Evolutionary conservation across 2,329 filamentous ascomycete genomes (phyloP).

Genomic region (Cercospora zeina): DNA sequence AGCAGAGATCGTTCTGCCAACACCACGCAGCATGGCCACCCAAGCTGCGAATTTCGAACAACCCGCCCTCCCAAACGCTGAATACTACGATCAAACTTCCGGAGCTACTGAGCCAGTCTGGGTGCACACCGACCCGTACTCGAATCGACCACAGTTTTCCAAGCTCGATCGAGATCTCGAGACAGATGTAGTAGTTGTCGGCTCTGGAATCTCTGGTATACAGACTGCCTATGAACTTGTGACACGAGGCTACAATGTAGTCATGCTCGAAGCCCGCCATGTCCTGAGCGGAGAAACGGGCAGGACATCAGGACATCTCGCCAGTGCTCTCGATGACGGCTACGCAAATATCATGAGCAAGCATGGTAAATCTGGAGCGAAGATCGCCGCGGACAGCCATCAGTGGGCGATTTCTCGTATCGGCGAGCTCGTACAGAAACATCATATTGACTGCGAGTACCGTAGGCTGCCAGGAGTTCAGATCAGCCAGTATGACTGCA

Average conservation of each 20-base stretch:
- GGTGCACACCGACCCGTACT: conserved; percentile 53
- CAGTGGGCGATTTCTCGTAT: conserved; percentile 56
- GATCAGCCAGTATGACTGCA: conserved; percentile 52
- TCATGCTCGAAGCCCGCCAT: conserved; percentile 58
- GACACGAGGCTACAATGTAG: conserved; percentile 51
- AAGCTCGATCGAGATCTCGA: conserved; percentile 48
- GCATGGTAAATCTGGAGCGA: conserved; percentile 54
- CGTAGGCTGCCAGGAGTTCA: conserved; percentile 53
- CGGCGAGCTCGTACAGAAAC: conserved; percentile 51
- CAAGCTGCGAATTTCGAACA: neutral
- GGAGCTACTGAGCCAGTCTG: conserved; percentile 56
- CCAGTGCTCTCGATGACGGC: conserved; percentile 57
- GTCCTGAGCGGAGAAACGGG: conserved; percentile 57
- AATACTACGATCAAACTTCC: conserved; percentile 49
- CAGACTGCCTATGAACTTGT: conserved; percentile 57
- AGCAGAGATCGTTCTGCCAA: conserved; percentile 3
- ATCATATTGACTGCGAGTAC: conserved; percentile 60
- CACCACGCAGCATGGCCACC: conserved; percentile 24
- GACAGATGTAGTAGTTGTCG: conserved; percentile 55
- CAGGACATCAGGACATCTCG: conserved; percentile 57
- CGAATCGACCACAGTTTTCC: conserved; percentile 48
- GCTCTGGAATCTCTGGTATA: conserved; percentile 56
- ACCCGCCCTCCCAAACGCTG: conserved; percentile 21
- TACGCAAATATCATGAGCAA: conserved; percentile 55
- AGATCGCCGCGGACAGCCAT: conserved; percentile 55